Evolutionary conservation across 1,284 basidiomycete genomes (phyloP).

Genomic region (Rhodofomes roseus): DNA sequence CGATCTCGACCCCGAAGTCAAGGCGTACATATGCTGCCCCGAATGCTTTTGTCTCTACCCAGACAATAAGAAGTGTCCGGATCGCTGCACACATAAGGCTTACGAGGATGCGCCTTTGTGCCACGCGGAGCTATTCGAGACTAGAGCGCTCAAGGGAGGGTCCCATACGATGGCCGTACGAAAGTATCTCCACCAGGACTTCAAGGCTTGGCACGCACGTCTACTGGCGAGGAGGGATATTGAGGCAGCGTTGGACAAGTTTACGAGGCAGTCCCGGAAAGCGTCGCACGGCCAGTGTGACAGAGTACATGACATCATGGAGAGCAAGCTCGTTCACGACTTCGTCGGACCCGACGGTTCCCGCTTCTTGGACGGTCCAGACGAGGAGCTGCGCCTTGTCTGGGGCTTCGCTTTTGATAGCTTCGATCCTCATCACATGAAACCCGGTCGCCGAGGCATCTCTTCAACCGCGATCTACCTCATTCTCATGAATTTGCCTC

Average conservation of each 20-base stretch:
- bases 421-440: background rate
- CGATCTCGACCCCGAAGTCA: background rate
- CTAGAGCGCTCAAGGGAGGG: background rate
- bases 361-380: background rate
- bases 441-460: background rate
- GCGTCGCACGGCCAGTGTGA: background rate
- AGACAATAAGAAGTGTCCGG: background rate
- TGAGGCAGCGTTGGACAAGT: background rate
- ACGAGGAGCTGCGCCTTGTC: background rate
- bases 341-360: background rate
- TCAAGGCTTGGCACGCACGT: background rate
- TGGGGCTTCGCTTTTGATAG: background rate
- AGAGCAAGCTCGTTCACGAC: background rate
- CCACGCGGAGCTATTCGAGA: background rate
- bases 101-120: background rate
- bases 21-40: background rate
- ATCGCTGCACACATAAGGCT: background rate
- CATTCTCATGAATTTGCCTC: conserved; percentile 26
- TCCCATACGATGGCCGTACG: background rate
- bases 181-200: background rate
- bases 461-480: conserved; percentile 17
- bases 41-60: background rate
- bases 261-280: background rate
- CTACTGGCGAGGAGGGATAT: background rate
- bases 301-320: background rate